phyloP scores from a whole-genome alignment of 2,329 filamentous ascomycete species.

The Colletotrichum tabaci region DNA sequence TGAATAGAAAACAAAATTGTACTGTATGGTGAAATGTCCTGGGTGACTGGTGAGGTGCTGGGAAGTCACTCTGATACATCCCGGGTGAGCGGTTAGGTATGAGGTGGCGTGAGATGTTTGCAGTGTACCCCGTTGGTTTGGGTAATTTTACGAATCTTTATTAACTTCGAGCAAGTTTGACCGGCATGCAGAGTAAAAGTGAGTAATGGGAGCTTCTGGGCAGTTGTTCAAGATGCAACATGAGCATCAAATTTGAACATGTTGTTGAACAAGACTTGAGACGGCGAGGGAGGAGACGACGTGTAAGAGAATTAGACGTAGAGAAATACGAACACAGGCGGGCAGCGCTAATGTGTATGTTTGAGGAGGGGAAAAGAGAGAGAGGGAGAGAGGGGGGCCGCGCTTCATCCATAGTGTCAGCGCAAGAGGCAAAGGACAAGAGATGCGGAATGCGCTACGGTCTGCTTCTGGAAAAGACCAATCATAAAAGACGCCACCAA shows the following conservation, averaged over 20 bases:
- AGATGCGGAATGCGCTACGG: slow-evolving; percentile 26
- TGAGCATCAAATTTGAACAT: no score
- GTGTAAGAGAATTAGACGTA: not conserved
- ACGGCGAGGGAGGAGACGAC: not conserved
- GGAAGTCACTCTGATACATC: not conserved
- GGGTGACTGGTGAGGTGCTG: not conserved
- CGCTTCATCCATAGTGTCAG: not conserved
- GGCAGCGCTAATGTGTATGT: no score
- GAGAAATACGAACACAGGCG: not conserved
- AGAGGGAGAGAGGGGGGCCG: not conserved
- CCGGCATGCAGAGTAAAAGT: not conserved
- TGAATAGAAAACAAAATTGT: slow-evolving; percentile 25
- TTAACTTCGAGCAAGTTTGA: not conserved
- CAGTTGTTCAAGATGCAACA: not conserved
- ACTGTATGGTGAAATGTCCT: not conserved
- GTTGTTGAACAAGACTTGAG: not conserved
- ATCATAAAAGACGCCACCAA: slow-evolving; percentile 39
- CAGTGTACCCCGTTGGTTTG: not conserved
- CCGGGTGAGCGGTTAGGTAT: not conserved
- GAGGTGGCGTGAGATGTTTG: not conserved
- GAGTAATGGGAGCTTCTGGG: not conserved
- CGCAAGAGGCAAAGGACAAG: slow-evolving; percentile 17
- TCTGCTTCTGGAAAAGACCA: slow-evolving; percentile 31
- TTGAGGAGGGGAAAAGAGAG: not conserved
- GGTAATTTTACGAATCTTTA: not conserved